Evolutionary conservation across 768 basidiomycete species (phyloP), one percentile per base, ranked within the genome.

Genomic region (Russula sp.): DNA sequence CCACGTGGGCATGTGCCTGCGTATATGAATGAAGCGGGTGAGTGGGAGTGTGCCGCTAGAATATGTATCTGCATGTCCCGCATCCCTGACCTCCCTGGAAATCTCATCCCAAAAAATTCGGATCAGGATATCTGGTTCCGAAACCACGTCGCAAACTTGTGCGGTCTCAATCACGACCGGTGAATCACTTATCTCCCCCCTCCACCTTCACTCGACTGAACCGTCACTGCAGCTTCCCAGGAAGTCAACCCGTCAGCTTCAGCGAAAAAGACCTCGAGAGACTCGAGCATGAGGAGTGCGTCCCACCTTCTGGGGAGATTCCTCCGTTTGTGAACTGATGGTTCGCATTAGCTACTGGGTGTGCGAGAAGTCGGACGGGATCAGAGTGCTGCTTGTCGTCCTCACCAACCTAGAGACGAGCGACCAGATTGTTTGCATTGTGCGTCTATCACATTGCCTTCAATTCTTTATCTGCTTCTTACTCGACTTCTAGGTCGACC

Each of bases 321-420:
- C 20, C 27, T 40, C 3, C 47, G 5, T 40, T 34, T 35, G 9
- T 54, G 3, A 3, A 31, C 40, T n/a, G 27, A 44, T 32, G 11
- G 55, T 10, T 51, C 47, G 18, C 47, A 8, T 48, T 71, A 98
- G 95, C 72, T 99, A 90, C 75, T 99, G 96, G 96, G 97, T 99
- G 48, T 97, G 94, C 76, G 97, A 99, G 78, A 98, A 98, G 78
- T 96, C 93, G 13, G 97, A 98, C 71, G 97, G 97, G 13, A 73
- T 99, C 56, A 85, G 97, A 40, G 91, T 98, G 45, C 78, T 99
- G 34, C 83, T 98, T 56, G 77, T 96, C 62, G 81, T 98, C 55
- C 77, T 82, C 73, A 81, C 87, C 55, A 79, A 88, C 77, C 69
- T 75, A 53, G 68, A 74, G 39, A 68, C 80, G 57, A 77, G 77